Conservation (phyloP, 2,329 filamentous ascomycete species). For the Trichoderma breve region DNA sequence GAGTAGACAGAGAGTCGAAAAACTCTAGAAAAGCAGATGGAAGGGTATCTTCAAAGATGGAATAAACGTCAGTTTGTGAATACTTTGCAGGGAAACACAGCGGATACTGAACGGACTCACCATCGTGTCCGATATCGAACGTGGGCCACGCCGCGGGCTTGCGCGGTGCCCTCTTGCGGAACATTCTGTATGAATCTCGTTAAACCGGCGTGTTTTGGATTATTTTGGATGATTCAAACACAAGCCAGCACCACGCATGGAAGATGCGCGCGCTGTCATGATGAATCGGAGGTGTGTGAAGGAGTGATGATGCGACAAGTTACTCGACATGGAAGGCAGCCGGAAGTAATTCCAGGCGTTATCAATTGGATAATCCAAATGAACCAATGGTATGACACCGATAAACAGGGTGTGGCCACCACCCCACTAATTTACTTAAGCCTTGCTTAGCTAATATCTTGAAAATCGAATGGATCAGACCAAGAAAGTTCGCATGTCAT, state of each 20-base stretch:
- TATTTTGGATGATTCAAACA: neutral
- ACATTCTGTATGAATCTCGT: neutral
- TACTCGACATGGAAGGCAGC: neutral
- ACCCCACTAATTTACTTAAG: conserved; percentile 24
- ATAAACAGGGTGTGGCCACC: neutral
- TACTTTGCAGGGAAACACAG: neutral
- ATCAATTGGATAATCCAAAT: conserved; percentile 2
- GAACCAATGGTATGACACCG: neutral
- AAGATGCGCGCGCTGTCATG: neutral
- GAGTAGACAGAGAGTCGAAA: neutral
- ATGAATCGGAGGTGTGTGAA: neutral
- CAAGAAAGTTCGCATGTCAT: conserved; percentile 10
- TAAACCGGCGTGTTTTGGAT: neutral
- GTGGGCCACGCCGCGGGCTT: neutral
- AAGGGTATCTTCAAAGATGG: neutral
- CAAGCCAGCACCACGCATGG: neutral
- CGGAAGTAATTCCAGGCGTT: neutral
- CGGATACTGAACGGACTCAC: neutral
- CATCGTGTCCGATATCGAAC: conserved; percentile 10
- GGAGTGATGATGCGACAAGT: neutral
- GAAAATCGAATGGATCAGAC: conserved; percentile 1
- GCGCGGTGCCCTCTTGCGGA: neutral
- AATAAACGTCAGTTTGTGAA: neutral
- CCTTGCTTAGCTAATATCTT: conserved; percentile 35
- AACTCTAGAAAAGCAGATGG: neutral